These are phyloP conservation scores for Fusarium napiforme DNA, from an alignment of 2,329 filamentous ascomycete genomes.

Conservation along the genomic window DNA sequence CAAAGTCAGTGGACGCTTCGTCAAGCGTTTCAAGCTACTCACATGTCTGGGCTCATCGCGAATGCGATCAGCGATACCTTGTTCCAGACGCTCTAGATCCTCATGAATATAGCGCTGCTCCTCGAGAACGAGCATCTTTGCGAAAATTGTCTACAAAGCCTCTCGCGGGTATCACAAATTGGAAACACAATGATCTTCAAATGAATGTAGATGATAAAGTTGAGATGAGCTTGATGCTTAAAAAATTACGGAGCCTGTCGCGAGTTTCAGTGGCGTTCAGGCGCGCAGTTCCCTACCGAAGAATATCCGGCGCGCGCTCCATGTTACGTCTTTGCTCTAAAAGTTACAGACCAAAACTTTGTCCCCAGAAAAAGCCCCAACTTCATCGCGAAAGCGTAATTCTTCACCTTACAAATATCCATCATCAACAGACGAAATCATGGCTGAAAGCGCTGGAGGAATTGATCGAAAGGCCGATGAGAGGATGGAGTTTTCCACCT, in stretches of 20 bases:
- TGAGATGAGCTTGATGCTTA: slow-evolving; percentile 35
- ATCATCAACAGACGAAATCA: slow-evolving; percentile 57
- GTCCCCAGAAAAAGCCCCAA: slow-evolving; percentile 15
- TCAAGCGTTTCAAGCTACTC: slow-evolving; percentile 50
- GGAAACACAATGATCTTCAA: background rate
- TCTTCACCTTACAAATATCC: background rate
- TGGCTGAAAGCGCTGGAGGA: slow-evolving; percentile 82
- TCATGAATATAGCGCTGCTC: slow-evolving; percentile 95
- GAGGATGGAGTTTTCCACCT: slow-evolving; percentile 97
- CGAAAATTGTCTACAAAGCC: fast-evolving
- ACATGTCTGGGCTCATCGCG: slow-evolving; percentile 90
- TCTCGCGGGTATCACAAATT: background rate
- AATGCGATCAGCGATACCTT: slow-evolving; percentile 89
- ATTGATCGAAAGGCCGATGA: slow-evolving; percentile 95
- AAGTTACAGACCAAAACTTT: slow-evolving; percentile 45
- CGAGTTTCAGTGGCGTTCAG: slow-evolving; percentile 42
- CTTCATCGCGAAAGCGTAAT: slow-evolving; percentile 24
- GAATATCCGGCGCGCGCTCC: slow-evolving; percentile 44
- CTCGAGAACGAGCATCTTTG: slow-evolving; percentile 84
- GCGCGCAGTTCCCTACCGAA: slow-evolving; percentile 40
- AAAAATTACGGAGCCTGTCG: slow-evolving; percentile 45
- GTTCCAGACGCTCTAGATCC: slow-evolving; percentile 95
- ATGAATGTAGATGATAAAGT: slow-evolving; percentile 15
- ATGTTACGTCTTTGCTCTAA: slow-evolving; percentile 28
- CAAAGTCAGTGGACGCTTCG: slow-evolving; percentile 30